A percentile compares a stretch with the other conserved stretches of the same genome.
phyloP scores from a whole-genome alignment of 2,329 filamentous ascomycete species.

The Phyllosticta citriasiana region DNA sequence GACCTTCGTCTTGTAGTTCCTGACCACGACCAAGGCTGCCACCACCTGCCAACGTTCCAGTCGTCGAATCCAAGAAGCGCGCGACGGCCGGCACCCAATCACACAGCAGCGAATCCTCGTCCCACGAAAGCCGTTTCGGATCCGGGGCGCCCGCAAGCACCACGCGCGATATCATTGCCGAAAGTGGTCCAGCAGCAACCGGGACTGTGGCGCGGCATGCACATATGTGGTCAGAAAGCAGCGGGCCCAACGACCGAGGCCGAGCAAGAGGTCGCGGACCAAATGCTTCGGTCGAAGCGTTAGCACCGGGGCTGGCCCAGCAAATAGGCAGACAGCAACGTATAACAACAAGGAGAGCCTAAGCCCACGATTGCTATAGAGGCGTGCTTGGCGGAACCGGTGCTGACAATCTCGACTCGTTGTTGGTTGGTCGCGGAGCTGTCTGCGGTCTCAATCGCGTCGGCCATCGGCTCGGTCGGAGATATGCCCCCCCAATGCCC shows the following conservation, averaged over 20 bases:
- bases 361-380: background rate
- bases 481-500: background rate
- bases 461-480: background rate
- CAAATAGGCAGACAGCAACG: background rate
- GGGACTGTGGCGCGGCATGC: background rate
- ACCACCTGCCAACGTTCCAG: background rate
- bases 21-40: background rate
- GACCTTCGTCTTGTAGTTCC: background rate
- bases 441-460: background rate
- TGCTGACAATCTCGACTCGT: background rate
- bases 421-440: background rate
- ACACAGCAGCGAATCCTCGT: conserved; percentile 40
- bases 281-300: background rate
- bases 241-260: background rate
- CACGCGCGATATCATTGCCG: background rate
- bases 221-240: background rate
- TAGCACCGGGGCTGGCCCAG: too few relatives aligned
- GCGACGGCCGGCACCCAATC: conserved; percentile 34
- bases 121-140: conserved; percentile 44
- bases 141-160: conserved; percentile 55
- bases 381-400: background rate
- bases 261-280: background rate
- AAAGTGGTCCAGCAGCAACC: background rate
- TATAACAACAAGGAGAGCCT: background rate
- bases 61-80: conserved; percentile 26